These are phyloP conservation scores for Cadophora sp. DNA, from an alignment of 2,329 filamentous ascomycete genomes.

Conservation along the genomic window DNA sequence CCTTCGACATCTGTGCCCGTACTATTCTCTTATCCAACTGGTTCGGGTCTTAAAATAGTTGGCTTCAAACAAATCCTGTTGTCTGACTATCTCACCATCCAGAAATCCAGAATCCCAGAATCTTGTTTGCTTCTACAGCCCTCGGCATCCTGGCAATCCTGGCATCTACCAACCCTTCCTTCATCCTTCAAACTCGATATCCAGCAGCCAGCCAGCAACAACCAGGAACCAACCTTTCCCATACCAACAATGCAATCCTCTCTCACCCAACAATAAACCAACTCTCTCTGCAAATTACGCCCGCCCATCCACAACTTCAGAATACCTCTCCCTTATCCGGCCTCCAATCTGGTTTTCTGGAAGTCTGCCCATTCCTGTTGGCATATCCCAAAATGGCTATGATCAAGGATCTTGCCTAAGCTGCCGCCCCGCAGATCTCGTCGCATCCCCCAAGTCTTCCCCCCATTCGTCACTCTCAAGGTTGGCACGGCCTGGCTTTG, in stretches of 20 bases:
- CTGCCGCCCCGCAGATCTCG: conserved; percentile 7
- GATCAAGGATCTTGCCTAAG: conserved; percentile 11
- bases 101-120: background rate
- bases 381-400: conserved; percentile 14
- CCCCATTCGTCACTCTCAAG: conserved; percentile 9
- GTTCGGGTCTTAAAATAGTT: background rate
- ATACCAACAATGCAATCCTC: background rate
- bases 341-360: background rate
- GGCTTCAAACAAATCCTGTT: background rate
- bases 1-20: background rate
- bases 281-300: background rate
- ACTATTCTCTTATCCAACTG: background rate
- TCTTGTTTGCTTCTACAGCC: conserved; percentile 2
- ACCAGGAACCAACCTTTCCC: background rate
- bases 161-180: background rate
- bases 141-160: background rate
- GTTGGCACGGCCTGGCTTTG: conserved; percentile 7
- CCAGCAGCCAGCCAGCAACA: background rate
- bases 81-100: background rate
- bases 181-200: background rate
- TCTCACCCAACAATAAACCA: background rate
- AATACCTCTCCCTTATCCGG: background rate
- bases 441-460: conserved; percentile 11
- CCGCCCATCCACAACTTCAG: background rate
- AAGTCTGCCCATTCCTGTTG: conserved; percentile 12